Percentiles rank a stretch among this genome's conserved stretches.
Conservation (phyloP, 768 basidiomycete species). For the Hortiboletus flavorubellus region DNA sequence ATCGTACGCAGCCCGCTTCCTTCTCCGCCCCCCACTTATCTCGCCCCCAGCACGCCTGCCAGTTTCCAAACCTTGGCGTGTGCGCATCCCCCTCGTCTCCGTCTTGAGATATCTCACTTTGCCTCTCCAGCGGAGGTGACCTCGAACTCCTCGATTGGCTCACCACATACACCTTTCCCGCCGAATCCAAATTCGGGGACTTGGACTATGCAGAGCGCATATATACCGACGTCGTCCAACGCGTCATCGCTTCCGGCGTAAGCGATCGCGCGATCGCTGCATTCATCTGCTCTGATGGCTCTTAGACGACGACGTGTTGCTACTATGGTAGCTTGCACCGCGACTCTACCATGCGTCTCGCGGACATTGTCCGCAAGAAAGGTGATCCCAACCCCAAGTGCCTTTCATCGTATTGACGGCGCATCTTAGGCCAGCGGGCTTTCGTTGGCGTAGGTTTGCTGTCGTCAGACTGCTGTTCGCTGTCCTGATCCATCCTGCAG, state of each 20-base stretch:
- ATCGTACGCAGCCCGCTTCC: conserved; percentile 50
- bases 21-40: neutral
- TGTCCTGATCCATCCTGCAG: conserved; percentile 16
- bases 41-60: conserved; percentile 33
- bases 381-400: conserved; percentile 38
- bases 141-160: conserved; percentile 92
- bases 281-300: conserved; percentile 3
- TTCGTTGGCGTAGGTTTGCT: conserved; percentile 70
- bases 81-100: conserved; percentile 8
- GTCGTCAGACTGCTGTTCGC: neutral
- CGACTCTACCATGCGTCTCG: conserved; percentile 77
- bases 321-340: conserved; percentile 86
- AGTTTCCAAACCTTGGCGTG: conserved; percentile 44
- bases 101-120: conserved; percentile 2
- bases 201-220: conserved; percentile 61
- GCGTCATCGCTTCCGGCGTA: conserved; percentile 74
- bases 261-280: conserved; percentile 25
- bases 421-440: conserved; percentile 66
- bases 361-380: conserved; percentile 61
- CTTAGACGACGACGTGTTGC: conserved; percentile 87
- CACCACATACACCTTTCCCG: conserved; percentile 79
- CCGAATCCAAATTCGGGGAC: conserved; percentile 74
- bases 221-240: conserved; percentile 70
- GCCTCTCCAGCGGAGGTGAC: conserved; percentile 62
- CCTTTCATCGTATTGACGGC: conserved; percentile 5